Conservation (phyloP, 164 flowering plant species). For the Annona squamosa region DNA sequence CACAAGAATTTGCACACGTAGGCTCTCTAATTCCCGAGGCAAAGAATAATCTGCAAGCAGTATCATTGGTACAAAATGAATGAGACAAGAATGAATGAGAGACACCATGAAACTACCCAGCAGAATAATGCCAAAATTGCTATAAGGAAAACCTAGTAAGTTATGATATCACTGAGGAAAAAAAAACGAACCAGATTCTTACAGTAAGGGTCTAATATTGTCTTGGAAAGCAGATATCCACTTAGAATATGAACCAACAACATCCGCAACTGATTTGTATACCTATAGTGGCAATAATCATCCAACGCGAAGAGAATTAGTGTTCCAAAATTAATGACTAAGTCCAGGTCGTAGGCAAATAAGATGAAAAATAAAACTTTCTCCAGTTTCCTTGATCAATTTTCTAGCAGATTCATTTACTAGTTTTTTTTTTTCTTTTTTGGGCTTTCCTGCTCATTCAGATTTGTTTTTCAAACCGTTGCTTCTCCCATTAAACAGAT, state of each 20-base stretch:
- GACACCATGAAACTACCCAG: neutral
- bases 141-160: neutral
- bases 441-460: neutral
- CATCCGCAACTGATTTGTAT: conserved; percentile 74
- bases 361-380: neutral
- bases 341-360: neutral
- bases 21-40: conserved; percentile 78
- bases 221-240: conserved; percentile 56
- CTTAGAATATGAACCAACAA: conserved; percentile 81
- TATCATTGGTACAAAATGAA: conserved; percentile 24
- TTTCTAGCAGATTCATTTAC: neutral
- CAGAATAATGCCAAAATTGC: neutral
- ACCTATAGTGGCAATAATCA: conserved; percentile 39
- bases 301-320: conserved; percentile 1
- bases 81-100: neutral
- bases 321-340: conserved; percentile 3
- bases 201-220: conserved; percentile 60
- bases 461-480: neutral
- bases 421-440: no score
- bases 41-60: conserved; percentile 75
- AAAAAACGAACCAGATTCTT: conserved; percentile 18
- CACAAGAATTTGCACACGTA: conserved; percentile 61
- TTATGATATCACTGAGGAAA: neutral
- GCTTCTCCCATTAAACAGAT: neutral
- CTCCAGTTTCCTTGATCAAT: no score